Base-by-base conservation (phyloP, 23 red algal genomes). In the Pyropia haitanensis region DNA sequence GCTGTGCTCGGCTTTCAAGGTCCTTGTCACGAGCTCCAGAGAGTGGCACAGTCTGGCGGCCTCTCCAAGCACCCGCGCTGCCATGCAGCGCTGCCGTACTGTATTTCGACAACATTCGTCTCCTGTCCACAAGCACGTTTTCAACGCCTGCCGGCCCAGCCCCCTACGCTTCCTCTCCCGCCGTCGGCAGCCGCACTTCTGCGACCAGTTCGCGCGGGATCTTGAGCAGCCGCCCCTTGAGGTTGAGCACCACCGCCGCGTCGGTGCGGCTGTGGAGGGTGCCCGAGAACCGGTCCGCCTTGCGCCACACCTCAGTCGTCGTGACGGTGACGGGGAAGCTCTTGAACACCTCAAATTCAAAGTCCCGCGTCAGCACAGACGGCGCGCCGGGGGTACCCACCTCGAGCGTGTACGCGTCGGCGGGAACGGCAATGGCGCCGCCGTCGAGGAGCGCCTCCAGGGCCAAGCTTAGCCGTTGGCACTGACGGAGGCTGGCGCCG, bases 291-390 rank as follows among this genome's bases (percentile, higher is more conserved):
- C 23, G 17, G 6, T 28, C 39, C 64, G 79, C 77, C 66, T 63
- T 63, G 31, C 77, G 79, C 21, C 34, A 77, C 5, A 28, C 74
- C n/a, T 88, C 82, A 44, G 14, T 57, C 7, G 72, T 80, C 34
- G 3, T 46, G 16, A 88, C 51, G n/a, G 23, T 70, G 8, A 88
- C 32, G 9, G 82, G 49, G 27, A 88, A 88, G 26, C 82, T 60
- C 31, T 71, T 67, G 62, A 88, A 88, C 12, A 69, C 82, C 0
- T 25, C 30, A 59, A 88, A 88, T 50, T 88, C 82, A 20, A 55
- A 60, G 24, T 79, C 72, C 0, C 63, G 24, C 55, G 62, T 64
- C 27, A 88, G 27, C 8, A 78, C 82, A 20, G 71, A 55, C 27
- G 51, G 28, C 8, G 57, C 50, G 12, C 82, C 82, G 8, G 71